Conservation (phyloP, 495 filamentous ascomycete species). For the Elasticomyces elasticus region DNA sequence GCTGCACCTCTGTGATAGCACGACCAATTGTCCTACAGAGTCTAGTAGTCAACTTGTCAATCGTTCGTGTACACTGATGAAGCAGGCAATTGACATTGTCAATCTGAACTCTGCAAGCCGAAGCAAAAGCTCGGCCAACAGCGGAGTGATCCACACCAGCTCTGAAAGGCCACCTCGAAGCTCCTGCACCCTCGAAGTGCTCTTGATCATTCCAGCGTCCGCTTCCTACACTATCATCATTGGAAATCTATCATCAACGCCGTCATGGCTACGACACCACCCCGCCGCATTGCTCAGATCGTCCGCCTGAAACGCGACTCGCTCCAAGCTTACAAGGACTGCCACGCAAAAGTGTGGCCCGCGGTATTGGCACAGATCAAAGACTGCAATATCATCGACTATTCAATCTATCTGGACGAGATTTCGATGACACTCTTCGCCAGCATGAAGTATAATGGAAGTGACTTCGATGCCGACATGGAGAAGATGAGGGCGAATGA, state of each 20-base stretch:
- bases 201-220: too few species aligned
- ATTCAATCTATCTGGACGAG: conserved; percentile 63
- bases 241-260: neutral
- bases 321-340: conserved; percentile 57
- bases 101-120: neutral
- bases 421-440: conserved; percentile 55
- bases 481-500: conserved; percentile 56
- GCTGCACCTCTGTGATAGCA: too few species aligned
- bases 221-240: too few species aligned
- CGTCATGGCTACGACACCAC: neutral
- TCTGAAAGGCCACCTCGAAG: neutral
- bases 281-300: conserved; percentile 41
- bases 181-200: too few species aligned
- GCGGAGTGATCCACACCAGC: neutral
- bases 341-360: conserved; percentile 63
- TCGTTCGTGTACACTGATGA: too few species aligned
- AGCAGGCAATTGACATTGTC: too few species aligned
- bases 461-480: conserved; percentile 62
- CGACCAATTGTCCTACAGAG: too few species aligned
- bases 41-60: too few species aligned
- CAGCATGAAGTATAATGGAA: conserved; percentile 63
- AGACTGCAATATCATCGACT: conserved; percentile 61
- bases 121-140: neutral
- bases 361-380: conserved; percentile 63
- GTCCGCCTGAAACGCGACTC: conserved; percentile 58